Evolutionary conservation across 805 yeast genomes (phyloP), one percentile per base, ranked within the genome.

Genomic region (Nematodospora valgi): DNA sequence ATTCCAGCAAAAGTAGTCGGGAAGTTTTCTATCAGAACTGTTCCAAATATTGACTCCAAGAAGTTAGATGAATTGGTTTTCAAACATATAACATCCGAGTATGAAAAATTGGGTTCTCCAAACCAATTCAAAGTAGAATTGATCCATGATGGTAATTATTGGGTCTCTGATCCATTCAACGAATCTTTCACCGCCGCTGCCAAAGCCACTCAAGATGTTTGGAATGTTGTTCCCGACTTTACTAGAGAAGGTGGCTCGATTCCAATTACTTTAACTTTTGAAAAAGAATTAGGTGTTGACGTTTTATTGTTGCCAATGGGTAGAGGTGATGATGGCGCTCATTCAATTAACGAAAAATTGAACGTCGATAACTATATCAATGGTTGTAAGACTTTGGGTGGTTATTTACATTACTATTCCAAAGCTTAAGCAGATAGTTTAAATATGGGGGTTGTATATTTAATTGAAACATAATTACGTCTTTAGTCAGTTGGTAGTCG

Each of bases 241-340:
- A 94, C 98, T 26, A 82, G 99, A 70, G 99, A 93, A 69, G 99
- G 99, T 54, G 99, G 99, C 24, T 89, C 97, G 4, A 93, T 93
- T 56, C 99, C 99, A 46, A 89, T 93, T 59, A 91, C 99, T 15
- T 65, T 93, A 48, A 83, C 96, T 23, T 93, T 93, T 65, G 96
- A 93, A 70, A 74, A 88, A 52, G 80, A 79, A 57, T 74, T 93
- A 54, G 80, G 85, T 51, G 85, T 94, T 16, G 81, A 81, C 44
- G 98, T 89, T 22, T 71, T 93, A 45, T 72, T 93, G 54, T 76
- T 93, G 51, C 98, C 99, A 45, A 85, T 93, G 84, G 99, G 99
- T 46, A 83, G 94, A 67, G 98, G 98, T 48, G 97, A 93, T 59
- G 99, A 93, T 56, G 98, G 98, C 51, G 98, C 99, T 30, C 99